Evolutionary conservation across 2,329 filamentous ascomycete genomes (phyloP).

Genomic region (Ambrosiella cleistominuta): DNA sequence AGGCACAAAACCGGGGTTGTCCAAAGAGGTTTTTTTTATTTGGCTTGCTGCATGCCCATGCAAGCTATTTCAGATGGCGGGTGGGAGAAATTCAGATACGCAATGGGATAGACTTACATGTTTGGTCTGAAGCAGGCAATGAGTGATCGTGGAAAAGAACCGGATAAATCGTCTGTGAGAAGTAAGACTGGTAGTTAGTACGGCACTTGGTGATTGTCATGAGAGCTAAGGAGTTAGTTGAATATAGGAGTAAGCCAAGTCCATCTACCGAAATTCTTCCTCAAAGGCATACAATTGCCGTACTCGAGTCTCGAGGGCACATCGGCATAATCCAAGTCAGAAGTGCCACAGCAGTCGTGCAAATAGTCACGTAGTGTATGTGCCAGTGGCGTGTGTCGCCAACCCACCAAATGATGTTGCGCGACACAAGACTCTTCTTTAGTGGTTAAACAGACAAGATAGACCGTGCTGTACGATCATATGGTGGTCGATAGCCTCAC

Average conservation of each 20-base stretch:
- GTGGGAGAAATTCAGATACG: neutral
- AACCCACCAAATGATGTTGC: neutral
- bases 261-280: neutral
- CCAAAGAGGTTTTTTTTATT: neutral
- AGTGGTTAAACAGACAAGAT: neutral
- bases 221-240: neutral
- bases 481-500: neutral
- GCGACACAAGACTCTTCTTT: neutral
- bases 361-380: neutral
- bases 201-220: neutral
- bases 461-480: neutral
- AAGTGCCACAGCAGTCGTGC: neutral
- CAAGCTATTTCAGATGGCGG: conserved; percentile 7
- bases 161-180: neutral
- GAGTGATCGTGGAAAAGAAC: neutral
- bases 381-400: conserved; percentile 1
- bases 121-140: neutral
- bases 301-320: neutral
- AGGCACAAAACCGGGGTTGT: neutral
- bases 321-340: neutral
- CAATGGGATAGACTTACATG: neutral
- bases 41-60: conserved; percentile 8
- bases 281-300: neutral
- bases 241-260: neutral
- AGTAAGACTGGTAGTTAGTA: neutral